Evolutionary conservation across 768 basidiomycete genomes (phyloP), one percentile per base, ranked within the genome.

Genomic region (Rickenella mellea): DNA sequence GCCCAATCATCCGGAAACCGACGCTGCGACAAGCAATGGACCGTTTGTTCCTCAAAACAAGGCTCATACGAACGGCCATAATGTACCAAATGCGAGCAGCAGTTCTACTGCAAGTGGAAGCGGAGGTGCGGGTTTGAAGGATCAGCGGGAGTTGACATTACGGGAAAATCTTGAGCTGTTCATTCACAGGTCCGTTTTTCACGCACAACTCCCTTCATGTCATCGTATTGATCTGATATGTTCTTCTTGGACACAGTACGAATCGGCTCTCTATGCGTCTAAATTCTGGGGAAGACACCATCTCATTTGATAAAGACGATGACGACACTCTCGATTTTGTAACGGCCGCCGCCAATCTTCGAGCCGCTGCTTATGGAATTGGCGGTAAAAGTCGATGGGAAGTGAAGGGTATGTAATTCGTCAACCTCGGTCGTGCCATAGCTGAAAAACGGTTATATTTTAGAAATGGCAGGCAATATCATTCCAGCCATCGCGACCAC

Each of bases 391-490:
- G 90, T 1, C 76, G 91, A 12, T 99, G 94, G 88, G 84, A 97
- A 57, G 81, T 99, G 39, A 99, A 99, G 76, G 91, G 92, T 88
- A 40, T 31, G 61, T 50, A 1, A 2, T 28, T 20, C 14, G 36
- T 37, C 19, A 15, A n/a, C 4, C 25, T 38, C 30, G 4, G 12
- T 14, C 21, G 24, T 39, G n/a, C 24, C 24, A 21, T 27, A 36
- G 9, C 15, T 41, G 22, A 17, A 15, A 24, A 5, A 26, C 17
- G 27, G 12, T 17, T 2, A 24, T 30, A 6, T 14, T n/a, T 21
- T 59, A 94, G 93, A 97, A 63, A 98, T 97, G 89, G 96, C 96
- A 0, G 96, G 96, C 8, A 99, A 99, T 62, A 98, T 99, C 54
- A 99, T 98, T 49, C 96, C 96, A 5, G 96, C 96, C 1, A 98